Percentiles rank a stretch among this genome's conserved stretches.
Evolutionary conservation across 495 filamentous ascomycete genomes (phyloP).

Genomic region (Tirmania nivea): DNA sequence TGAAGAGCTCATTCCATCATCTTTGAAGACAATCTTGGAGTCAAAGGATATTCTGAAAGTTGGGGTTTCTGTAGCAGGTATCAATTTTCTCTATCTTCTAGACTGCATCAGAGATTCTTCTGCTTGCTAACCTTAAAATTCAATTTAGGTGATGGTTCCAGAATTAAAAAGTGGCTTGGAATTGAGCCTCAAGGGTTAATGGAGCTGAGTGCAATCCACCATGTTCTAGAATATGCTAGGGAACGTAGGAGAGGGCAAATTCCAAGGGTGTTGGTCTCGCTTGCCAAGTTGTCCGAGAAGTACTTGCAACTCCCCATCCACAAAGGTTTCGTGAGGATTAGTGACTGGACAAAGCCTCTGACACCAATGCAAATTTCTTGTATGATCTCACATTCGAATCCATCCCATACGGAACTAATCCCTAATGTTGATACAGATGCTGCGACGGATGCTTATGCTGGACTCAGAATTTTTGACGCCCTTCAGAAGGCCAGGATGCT

Average conservation of each 20-base stretch:
- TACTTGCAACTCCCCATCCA: conserved; percentile 53
- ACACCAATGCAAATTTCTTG: conserved; percentile 47
- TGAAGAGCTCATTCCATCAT: conserved; percentile 41
- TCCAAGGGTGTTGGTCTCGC: conserved; percentile 31
- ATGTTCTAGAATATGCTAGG: conserved; percentile 38
- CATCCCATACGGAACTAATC: background rate
- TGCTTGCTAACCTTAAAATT: conserved; percentile 6
- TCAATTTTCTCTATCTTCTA: background rate
- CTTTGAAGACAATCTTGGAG: conserved; percentile 49
- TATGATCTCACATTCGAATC: conserved; percentile 21
- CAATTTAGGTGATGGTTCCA: conserved; percentile 49
- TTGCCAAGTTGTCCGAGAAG: conserved; percentile 46
- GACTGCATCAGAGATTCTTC: background rate
- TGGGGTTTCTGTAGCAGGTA: conserved; percentile 34
- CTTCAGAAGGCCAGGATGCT: conserved; percentile 43
- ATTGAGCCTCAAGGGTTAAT: conserved; percentile 44
- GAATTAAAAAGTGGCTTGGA: conserved; percentile 41
- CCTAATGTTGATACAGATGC: conserved; percentile 33
- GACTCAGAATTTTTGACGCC: conserved; percentile 44
- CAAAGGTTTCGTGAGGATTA: conserved; percentile 48
- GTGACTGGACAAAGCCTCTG: conserved; percentile 47
- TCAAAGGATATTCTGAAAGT: conserved; percentile 45
- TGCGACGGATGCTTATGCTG: conserved; percentile 64
- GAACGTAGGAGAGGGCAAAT: conserved; percentile 22
- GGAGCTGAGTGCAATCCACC: conserved; percentile 64